A percentile compares a stretch with the other conserved stretches of the same genome.
Evolutionary conservation across 169 alveolate species (phyloP).

Genomic region (Plasmodium vivax): DNA sequence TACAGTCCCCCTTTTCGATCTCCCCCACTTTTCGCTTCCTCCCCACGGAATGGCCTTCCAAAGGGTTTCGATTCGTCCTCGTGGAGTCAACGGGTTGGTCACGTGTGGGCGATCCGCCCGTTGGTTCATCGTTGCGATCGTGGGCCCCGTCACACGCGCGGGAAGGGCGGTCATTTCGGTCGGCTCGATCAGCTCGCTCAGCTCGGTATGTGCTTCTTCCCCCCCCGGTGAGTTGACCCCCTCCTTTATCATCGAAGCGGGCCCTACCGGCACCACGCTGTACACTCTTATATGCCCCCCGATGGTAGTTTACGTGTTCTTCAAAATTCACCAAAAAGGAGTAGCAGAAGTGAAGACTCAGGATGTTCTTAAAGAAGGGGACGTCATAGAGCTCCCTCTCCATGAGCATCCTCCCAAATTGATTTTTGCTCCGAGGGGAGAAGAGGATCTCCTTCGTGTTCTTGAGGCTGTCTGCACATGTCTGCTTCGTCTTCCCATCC

Average conservation of each 20-base stretch:
- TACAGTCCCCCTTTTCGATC: neutral
- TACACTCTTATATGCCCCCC: too few relatives aligned
- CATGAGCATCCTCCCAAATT: neutral
- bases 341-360: conserved; percentile 31
- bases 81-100: neutral
- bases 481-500: neutral
- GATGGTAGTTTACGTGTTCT: neutral
- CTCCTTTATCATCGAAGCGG: neutral
- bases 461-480: neutral
- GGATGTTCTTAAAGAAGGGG: conserved; percentile 15
- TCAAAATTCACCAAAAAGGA: conserved; percentile 37
- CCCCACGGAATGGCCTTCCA: neutral
- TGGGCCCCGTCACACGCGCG: neutral
- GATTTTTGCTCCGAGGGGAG: neutral
- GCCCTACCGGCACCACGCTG: neutral
- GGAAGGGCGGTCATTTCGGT: too few relatives aligned
- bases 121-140: neutral
- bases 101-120: neutral
- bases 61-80: neutral
- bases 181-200: too few relatives aligned
- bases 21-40: neutral
- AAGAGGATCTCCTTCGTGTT: neutral
- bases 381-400: conserved; percentile 36
- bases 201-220: neutral
- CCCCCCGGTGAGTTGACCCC: neutral